A percentile compares a stretch with the other conserved stretches of the same genome.
Evolutionary conservation across 495 filamentous ascomycete genomes (phyloP).

Genomic region (Endocarpon pusillum): DNA sequence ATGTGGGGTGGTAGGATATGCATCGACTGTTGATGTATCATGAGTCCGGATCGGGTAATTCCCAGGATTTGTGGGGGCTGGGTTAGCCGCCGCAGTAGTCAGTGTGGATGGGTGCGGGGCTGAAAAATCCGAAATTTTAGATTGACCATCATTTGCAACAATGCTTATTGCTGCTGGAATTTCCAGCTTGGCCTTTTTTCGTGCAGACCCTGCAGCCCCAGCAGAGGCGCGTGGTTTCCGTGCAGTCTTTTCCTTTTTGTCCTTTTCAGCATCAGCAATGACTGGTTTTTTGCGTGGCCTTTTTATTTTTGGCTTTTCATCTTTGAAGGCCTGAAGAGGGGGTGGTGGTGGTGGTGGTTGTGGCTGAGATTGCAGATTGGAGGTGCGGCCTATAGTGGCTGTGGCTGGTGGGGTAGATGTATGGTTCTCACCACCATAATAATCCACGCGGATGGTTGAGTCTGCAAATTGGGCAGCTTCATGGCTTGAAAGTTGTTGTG

Average conservation of each 20-base stretch:
- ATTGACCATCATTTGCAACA: constrained; percentile 7
- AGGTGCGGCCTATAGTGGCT: neutral
- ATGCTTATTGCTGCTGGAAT: no score
- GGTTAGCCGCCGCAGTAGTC: no score
- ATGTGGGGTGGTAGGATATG: constrained; percentile 12
- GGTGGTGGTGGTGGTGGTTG: constrained; percentile 1
- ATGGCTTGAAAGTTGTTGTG: constrained; percentile 3
- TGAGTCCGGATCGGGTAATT: no score
- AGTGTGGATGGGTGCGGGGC: constrained; percentile 14
- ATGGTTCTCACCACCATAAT: constrained; percentile 1
- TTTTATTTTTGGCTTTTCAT: neutral
- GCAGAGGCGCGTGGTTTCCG: no score
- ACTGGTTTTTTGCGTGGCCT: constrained; percentile 9
- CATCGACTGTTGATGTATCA: no score
- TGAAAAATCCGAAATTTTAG: constrained; percentile 7
- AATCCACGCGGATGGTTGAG: neutral
- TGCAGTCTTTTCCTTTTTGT: constrained; percentile 33
- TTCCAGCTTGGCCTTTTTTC: no score
- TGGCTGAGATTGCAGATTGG: neutral
- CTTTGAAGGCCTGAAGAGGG: no score
- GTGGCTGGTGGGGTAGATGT: constrained; percentile 1
- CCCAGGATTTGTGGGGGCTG: no score
- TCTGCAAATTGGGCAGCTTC: neutral
- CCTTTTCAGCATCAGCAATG: constrained; percentile 11
- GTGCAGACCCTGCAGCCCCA: no score